Conservation (phyloP, 1,139 yeast species). For the Hemisphaericaspora xylofermentans region DNA sequence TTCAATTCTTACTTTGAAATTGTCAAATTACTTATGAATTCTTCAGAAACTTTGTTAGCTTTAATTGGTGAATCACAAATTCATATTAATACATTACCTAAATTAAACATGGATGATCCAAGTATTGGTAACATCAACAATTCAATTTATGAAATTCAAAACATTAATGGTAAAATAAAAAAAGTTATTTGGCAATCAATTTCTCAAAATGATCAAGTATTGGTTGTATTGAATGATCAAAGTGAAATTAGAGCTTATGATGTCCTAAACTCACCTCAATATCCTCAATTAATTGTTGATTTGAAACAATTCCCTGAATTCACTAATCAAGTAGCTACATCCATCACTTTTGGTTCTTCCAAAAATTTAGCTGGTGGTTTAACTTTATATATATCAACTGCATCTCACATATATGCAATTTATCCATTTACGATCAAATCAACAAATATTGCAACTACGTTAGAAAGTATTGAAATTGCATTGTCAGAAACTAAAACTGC, state of each 20-base stretch:
- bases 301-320: slow-evolving; percentile 17
- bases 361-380: slow-evolving; percentile 31
- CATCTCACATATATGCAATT: slow-evolving; percentile 26
- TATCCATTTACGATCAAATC: slow-evolving; percentile 30
- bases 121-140: slow-evolving; percentile 12
- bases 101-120: slow-evolving; percentile 8
- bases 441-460: slow-evolving; percentile 25
- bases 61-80: slow-evolving; percentile 29
- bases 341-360: slow-evolving; percentile 38
- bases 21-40: slow-evolving; percentile 26
- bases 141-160: slow-evolving; percentile 18
- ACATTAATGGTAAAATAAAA: slow-evolving; percentile 19
- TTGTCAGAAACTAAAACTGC: slow-evolving; percentile 24
- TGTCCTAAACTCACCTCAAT: slow-evolving; percentile 22
- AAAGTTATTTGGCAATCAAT: slow-evolving; percentile 37
- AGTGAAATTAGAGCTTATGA: slow-evolving; percentile 30
- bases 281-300: slow-evolving; percentile 27
- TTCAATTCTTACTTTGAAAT: slow-evolving; percentile 21
- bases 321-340: slow-evolving; percentile 20
- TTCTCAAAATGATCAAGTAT: slow-evolving; percentile 24
- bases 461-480: slow-evolving; percentile 23
- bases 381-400: slow-evolving; percentile 35
- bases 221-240: slow-evolving; percentile 32
- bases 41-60: slow-evolving; percentile 33
- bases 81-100: slow-evolving; percentile 27